These are phyloP conservation scores for Volvariella volvacea DNA, from an alignment of 1,284 basidiomycete genomes.

Conservation along the genomic window DNA sequence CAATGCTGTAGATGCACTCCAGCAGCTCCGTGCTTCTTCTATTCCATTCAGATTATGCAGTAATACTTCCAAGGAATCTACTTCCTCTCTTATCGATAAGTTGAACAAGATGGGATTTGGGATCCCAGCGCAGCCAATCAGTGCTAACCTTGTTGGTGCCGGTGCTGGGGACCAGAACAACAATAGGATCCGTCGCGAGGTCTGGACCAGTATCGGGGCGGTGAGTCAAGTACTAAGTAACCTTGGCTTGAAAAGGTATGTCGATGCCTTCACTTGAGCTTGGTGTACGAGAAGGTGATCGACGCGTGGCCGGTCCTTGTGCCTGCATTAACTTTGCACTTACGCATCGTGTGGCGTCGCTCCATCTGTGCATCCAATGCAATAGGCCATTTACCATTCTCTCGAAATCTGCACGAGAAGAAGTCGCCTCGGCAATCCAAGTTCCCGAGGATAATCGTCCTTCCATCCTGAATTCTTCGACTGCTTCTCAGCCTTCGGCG, in stretches of 20 bases:
- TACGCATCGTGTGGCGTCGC: background rate
- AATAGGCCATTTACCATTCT: slow-evolving; percentile 55
- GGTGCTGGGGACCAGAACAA: background rate
- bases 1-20: slow-evolving; percentile 44
- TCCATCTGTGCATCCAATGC: slow-evolving; percentile 1
- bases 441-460: slow-evolving; percentile 8
- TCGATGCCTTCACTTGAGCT: slow-evolving; percentile 7
- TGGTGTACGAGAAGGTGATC: too few species aligned
- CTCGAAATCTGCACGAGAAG: slow-evolving; percentile 49
- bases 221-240: slow-evolving; percentile 40
- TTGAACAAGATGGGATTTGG: slow-evolving; percentile 47
- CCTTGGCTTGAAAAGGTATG: slow-evolving; percentile 36
- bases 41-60: slow-evolving; percentile 62
- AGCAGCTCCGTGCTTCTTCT: slow-evolving; percentile 33
- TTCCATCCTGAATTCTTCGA: background rate
- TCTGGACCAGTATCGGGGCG: slow-evolving; percentile 58
- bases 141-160: slow-evolving; percentile 9
- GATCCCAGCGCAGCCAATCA: slow-evolving; percentile 16
- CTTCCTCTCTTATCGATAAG: slow-evolving; percentile 30
- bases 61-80: slow-evolving; percentile 54
- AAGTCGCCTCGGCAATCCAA: slow-evolving; percentile 20
- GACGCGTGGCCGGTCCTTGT: too few species aligned
- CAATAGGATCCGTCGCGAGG: slow-evolving; percentile 20
- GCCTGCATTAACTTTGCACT: background rate
- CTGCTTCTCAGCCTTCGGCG: too few species aligned